Evolutionary conservation across 441 rosid genomes (phyloP).

Genomic region (Mallotus japonicus): DNA sequence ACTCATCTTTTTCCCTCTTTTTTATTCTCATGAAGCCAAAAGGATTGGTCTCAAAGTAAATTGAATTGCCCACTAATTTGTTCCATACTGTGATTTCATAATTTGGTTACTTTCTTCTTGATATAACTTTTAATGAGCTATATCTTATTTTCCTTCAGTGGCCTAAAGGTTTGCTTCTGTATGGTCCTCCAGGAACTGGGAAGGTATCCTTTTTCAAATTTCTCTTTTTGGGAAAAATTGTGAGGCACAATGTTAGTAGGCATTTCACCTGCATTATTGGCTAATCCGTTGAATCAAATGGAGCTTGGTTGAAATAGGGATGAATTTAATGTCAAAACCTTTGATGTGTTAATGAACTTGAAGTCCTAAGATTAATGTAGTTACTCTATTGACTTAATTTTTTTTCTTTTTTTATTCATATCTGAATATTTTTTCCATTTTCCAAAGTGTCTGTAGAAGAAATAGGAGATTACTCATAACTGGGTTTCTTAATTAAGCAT

Average conservation of each 20-base stretch:
- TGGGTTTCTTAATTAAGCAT: not conserved
- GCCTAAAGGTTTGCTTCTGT: constrained; percentile 79
- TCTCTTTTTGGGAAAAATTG: not conserved
- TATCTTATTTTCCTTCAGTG: constrained; percentile 43
- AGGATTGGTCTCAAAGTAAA: constrained; percentile 77
- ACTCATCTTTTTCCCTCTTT: constrained; percentile 68
- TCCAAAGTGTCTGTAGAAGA: not conserved
- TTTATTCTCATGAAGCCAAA: constrained; percentile 61
- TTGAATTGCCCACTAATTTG: not conserved
- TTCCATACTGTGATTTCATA: not conserved
- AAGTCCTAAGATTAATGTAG: too few relatives aligned
- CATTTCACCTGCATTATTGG: not conserved
- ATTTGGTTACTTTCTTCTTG: not conserved
- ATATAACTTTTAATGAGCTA: not conserved
- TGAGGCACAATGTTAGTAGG: not conserved
- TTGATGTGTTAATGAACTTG: too few relatives aligned
- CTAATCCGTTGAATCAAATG: too few relatives aligned
- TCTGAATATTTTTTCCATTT: too few relatives aligned
- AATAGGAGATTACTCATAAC: not conserved
- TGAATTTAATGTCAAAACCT: too few relatives aligned
- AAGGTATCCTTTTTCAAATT: constrained; percentile 40
- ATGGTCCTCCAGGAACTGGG: constrained; percentile 88
- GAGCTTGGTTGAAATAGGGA: too few relatives aligned
- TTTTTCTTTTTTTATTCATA: too few relatives aligned
- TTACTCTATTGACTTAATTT: not conserved